Evolutionary conservation across 1,139 yeast genomes (phyloP), one percentile per base, ranked within the genome.

Genomic region (Taphrina betulina): DNA sequence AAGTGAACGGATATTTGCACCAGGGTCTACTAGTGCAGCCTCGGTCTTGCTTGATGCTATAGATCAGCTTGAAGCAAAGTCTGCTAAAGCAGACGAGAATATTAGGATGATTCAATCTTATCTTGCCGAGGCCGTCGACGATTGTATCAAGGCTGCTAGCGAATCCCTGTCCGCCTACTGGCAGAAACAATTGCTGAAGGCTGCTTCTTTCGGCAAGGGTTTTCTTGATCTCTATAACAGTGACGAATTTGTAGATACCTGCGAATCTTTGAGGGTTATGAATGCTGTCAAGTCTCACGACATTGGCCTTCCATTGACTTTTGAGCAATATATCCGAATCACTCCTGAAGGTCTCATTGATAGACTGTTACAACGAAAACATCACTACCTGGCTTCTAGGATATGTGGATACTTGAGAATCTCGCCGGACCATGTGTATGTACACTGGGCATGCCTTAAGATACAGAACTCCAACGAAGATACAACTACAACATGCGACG

Each of bases 131-230:
- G 96, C 96, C 0, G 83, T 90, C 1, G 76, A 77, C 34, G 79
- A 78, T 23, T 87, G 96, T 66, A 76, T 90, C 8, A 72, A 77
- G 2, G 95, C 94, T 0, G 85, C 96, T 0, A 70, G 82, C 5
- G 83, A 82, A 53, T 97, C 90, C 64, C 81, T 86, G 64, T 85
- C 82, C 59, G 78, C 85, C 0, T 72, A 75, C 52, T 79, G 92
- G 84, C 98, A 92, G 64, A 89, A 89, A 66, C 79, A 78, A 57
- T 72, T 92, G 3, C 70, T 92, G 31, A 77, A 80, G 60, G 95
- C 96, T 0, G 96, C 92, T 0, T 76, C 88, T 0, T 87, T 90
- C 70, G 98, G 96, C 0, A 92, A 90, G 66, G 76, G 87, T 0
- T 80, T 85, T 38, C 68, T 78, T 28, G 77, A 72, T 2, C 70